Evolutionary conservation across 2,329 filamentous ascomycete species (phyloP), one percentile per base, ranked within the genome.

Genomic region (Penicillium hordei): DNA sequence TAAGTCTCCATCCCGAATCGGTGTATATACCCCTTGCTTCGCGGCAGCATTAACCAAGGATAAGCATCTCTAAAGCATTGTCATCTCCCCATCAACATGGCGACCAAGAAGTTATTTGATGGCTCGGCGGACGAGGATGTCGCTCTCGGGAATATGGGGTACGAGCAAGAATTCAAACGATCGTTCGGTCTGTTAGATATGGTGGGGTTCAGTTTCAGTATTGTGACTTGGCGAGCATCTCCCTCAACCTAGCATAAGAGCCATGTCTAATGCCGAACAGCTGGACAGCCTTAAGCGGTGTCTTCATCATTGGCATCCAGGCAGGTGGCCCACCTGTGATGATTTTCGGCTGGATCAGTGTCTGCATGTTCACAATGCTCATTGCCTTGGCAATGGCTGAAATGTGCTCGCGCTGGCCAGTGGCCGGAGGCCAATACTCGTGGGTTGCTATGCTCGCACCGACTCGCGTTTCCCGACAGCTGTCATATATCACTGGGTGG

Each of bases 331-430:
- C 82, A 8, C 80, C 82, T 0, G 80, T 84, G 39, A 84, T 84
- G 78, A 76, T 84, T 29, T 84, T 79, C 73, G 78, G 78, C 21
- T 84, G 81, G 81, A 64, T 84, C n/a, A 79, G 76, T 4, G 78
- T 84, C 19, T 81, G 79, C 58, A 43, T 78, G 5, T 72, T 79
- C 38, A 78, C 78, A 0, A 66, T 83, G 15, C 72, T 77, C 6
- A 80, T 85, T 10, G 82, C 80, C 13, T 80, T 82, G 55, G 79
- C 79, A 3, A 82, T 85, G 77, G 82, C 82, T 33, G 82, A 84
- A 65, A 83, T 80, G 72, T 83, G 81, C 58, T 78, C 77, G 45
- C 78, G 78, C 46, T 83, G 80, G 64, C 82, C 82, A 1, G 74
- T 82, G 13, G 81, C 81, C 15, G 79, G 82, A 19, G 79, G 82